A percentile compares a stretch with the other conserved stretches of the same genome.
These are phyloP conservation scores for Metschnikowia proteae DNA, from an alignment of 805 yeast genomes.

Conservation along the genomic window DNA sequence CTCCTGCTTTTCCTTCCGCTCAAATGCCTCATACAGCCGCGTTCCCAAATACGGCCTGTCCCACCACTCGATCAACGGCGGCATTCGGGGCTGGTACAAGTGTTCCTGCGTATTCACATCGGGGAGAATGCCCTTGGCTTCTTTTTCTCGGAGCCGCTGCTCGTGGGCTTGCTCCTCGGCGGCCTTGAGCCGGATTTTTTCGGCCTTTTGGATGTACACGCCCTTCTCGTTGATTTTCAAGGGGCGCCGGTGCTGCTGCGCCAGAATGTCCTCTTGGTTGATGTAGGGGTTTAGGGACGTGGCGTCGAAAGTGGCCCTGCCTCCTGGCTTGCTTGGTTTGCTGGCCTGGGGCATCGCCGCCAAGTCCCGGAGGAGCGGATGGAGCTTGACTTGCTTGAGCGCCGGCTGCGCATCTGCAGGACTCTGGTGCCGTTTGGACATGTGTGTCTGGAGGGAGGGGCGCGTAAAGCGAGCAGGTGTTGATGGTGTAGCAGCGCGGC, in stretches of 20 bases:
- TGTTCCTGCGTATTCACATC: slow-evolving; percentile 56
- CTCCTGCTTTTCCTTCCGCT: slow-evolving; percentile 18
- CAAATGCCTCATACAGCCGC: slow-evolving; percentile 33
- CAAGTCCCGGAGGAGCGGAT: slow-evolving; percentile 34
- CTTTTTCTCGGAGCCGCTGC: slow-evolving; percentile 32
- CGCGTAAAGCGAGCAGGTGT: too few species aligned
- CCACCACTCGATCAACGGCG: slow-evolving; percentile 89
- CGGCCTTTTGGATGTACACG: slow-evolving; percentile 54
- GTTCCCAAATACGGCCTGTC: slow-evolving; percentile 55
- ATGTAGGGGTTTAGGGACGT: slow-evolving; percentile 37
- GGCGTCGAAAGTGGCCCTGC: slow-evolving; percentile 30
- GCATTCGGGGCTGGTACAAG: slow-evolving; percentile 41
- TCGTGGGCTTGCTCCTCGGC: slow-evolving; percentile 9
- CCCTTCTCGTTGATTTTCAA: slow-evolving; percentile 60
- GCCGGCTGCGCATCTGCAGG: not conserved
- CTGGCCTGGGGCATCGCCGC: slow-evolving; percentile 26
- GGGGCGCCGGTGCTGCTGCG: slow-evolving; percentile 25
- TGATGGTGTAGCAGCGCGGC: too few species aligned
- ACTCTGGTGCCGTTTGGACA: not conserved
- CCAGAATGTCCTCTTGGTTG: slow-evolving; percentile 20
- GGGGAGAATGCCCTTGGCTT: slow-evolving; percentile 45
- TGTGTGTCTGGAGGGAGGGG: not conserved
- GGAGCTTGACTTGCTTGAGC: slow-evolving; percentile 18
- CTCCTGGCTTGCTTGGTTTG: slow-evolving; percentile 29
- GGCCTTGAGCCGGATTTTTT: slow-evolving; percentile 43